Conservation (phyloP, 495 filamentous ascomycete species). For the Penicillium goetzii region DNA sequence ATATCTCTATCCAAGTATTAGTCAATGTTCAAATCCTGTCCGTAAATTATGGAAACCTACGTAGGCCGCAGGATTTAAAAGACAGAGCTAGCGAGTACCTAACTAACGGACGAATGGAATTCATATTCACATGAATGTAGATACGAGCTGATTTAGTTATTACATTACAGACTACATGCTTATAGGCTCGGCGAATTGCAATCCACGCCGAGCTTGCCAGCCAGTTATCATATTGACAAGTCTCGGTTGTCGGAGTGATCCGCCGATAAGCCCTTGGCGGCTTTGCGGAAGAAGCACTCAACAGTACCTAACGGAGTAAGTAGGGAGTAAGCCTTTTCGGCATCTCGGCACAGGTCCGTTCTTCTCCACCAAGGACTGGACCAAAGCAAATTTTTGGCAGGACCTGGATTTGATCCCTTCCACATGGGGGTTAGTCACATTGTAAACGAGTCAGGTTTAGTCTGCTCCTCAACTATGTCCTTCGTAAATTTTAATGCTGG, state of each 20-base stretch:
- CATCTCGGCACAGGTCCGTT: constrained; percentile 23
- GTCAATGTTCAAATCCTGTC: too few relatives aligned
- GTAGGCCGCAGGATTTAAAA: too few relatives aligned
- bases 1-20: too few relatives aligned
- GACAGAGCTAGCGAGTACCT: background rate
- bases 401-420: constrained; percentile 8
- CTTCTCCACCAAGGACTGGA: constrained; percentile 19
- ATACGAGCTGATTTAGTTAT: background rate
- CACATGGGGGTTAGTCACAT: constrained; percentile 9
- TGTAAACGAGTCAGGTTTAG: background rate
- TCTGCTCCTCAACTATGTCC: background rate
- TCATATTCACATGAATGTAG: background rate
- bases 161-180: background rate
- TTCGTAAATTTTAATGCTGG: background rate
- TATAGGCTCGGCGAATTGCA: background rate
- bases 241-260: constrained; percentile 15
- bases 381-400: background rate
- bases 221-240: background rate
- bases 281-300: constrained; percentile 6
- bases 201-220: background rate
- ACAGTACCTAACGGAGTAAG: background rate
- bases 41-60: too few relatives aligned
- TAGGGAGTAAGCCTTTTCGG: constrained; percentile 15
- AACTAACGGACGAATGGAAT: background rate
- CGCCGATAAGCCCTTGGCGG: constrained; percentile 15